Evolutionary conservation across 2,329 filamentous ascomycete genomes (phyloP).

Genomic region (Penicillium nordicum): DNA sequence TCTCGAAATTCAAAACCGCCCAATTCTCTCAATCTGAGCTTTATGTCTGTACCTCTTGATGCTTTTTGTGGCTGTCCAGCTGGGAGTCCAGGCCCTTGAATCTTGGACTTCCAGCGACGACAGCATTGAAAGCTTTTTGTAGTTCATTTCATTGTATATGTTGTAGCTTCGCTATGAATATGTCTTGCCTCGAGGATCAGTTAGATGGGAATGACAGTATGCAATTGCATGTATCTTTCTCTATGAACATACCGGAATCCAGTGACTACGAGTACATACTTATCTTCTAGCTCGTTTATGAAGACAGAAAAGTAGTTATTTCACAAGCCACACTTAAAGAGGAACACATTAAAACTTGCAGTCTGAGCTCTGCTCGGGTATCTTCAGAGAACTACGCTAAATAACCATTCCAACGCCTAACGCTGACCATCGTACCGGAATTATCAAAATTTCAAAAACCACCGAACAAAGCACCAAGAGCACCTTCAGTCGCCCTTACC

Average conservation of each 20-base stretch:
- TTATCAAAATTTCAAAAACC: slow-evolving; percentile 8
- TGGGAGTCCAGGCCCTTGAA: neutral
- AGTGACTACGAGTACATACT: neutral
- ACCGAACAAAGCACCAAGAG: slow-evolving; percentile 34
- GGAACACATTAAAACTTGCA: neutral
- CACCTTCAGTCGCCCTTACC: slow-evolving; percentile 35
- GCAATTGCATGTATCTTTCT: neutral
- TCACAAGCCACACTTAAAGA: neutral
- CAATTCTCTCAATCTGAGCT: slow-evolving; percentile 27
- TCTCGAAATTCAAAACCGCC: slow-evolving; percentile 37
- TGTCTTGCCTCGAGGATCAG: neutral
- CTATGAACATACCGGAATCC: neutral
- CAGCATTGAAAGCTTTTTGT: neutral
- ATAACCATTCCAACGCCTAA: neutral
- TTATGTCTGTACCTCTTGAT: slow-evolving; percentile 4
- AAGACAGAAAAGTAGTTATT: neutral
- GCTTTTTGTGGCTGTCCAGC: neutral
- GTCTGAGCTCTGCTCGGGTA: slow-evolving; percentile 7
- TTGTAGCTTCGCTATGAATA: neutral
- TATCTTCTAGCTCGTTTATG: neutral
- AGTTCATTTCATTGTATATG: neutral
- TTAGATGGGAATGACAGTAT: neutral
- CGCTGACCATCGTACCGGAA: neutral
- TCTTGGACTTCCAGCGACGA: neutral
- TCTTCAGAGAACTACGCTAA: slow-evolving; percentile 2